Conservation (phyloP, 257 asterid species). For the Capsicum baccatum region DNA sequence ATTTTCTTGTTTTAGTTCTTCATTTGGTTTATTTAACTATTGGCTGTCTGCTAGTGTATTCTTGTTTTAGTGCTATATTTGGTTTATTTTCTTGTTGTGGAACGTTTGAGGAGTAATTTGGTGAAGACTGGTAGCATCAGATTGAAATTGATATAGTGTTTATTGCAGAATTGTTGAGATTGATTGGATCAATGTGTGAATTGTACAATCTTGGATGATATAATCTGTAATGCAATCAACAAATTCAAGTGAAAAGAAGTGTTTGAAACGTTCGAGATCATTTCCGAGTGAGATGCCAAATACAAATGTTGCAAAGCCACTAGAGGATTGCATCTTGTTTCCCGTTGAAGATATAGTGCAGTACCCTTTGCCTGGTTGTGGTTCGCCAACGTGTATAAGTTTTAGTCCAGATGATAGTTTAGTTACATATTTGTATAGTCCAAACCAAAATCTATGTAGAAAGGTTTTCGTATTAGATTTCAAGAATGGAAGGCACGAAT, state of each 20-base stretch:
- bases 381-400: conserved; percentile 70
- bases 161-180: conserved; percentile 50
- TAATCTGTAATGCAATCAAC: conserved; percentile 74
- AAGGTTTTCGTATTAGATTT: conserved; percentile 71
- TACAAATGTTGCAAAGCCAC: conserved; percentile 52
- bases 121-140: not conserved
- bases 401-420: conserved; percentile 85
- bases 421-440: conserved; percentile 76
- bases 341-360: conserved; percentile 88
- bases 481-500: conserved; percentile 63
- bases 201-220: conserved; percentile 40
- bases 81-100: not conserved
- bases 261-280: conserved; percentile 64
- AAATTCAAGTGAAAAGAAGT: conserved; percentile 45
- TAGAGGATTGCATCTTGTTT: conserved; percentile 58
- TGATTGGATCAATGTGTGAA: conserved; percentile 51
- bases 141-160: conserved; percentile 13
- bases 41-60: not conserved
- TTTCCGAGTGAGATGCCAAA: conserved; percentile 66
- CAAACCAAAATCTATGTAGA: conserved; percentile 70
- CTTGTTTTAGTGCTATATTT: conserved; percentile 11
- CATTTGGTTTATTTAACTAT: not conserved
- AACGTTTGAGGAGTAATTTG: not conserved
- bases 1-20: not conserved
- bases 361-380: conserved; percentile 83